Percentiles rank a stretch among this genome's conserved stretches.
phyloP scores from a whole-genome alignment of 2,329 filamentous ascomycete species.

The Eurotiales sp. region DNA sequence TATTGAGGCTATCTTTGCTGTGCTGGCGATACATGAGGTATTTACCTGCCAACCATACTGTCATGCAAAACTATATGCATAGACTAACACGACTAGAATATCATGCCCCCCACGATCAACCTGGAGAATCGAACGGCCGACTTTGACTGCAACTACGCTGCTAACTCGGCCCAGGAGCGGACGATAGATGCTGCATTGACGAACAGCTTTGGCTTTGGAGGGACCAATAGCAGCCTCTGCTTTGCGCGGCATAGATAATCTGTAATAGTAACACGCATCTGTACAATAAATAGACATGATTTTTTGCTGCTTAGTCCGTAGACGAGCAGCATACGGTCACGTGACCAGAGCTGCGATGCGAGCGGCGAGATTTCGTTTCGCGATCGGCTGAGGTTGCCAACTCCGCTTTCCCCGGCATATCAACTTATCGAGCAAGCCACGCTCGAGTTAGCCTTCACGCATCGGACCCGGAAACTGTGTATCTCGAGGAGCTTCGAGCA shows the following conservation, averaged over 20 bases:
- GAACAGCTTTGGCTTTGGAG: constrained; percentile 97
- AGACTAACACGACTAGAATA: constrained; percentile 52
- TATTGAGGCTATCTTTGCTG: constrained; percentile 80
- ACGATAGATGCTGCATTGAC: constrained; percentile 72
- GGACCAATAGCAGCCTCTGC: constrained; percentile 87
- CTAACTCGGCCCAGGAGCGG: constrained; percentile 65
- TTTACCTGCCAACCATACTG: background rate
- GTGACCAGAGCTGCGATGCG: constrained; percentile 2
- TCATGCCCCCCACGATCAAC: constrained; percentile 83
- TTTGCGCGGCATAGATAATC: constrained; percentile 47
- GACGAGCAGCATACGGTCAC: constrained; percentile 7
- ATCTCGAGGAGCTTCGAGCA: constrained; percentile 1
- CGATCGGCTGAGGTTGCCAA: background rate
- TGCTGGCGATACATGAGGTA: constrained; percentile 76
- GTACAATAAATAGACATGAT: constrained; percentile 9
- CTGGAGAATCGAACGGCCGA: constrained; percentile 62
- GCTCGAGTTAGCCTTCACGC: too few relatives aligned
- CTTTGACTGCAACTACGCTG: constrained; percentile 82
- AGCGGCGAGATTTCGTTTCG: background rate
- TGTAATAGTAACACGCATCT: constrained; percentile 4
- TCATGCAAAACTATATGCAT: too few relatives aligned
- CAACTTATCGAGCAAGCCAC: background rate
- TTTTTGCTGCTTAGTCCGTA: too few relatives aligned
- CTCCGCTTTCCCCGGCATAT: constrained; percentile 12
- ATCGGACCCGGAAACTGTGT: background rate